phyloP scores from a whole-genome alignment of 1,284 basidiomycete genomes.

The Golubevia pallescens region DNA sequence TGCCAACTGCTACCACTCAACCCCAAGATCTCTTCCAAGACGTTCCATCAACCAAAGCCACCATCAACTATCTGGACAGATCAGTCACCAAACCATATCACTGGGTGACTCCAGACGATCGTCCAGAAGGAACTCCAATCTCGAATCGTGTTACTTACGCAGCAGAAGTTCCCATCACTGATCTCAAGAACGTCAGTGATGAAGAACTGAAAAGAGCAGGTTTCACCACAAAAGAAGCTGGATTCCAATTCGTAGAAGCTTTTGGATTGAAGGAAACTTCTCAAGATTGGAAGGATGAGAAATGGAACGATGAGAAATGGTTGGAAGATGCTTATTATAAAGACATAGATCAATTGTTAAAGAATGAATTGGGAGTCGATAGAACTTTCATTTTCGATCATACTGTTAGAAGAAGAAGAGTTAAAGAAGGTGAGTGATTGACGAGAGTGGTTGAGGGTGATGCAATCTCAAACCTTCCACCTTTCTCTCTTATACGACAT shows the following conservation, averaged over 20 bases:
- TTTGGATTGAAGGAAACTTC: conserved; percentile 22
- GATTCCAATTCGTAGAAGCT: conserved; percentile 39
- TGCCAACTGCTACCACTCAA: not conserved
- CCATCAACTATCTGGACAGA: conserved; percentile 39
- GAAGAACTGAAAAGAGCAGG: conserved; percentile 20
- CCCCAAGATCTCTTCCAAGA: not conserved
- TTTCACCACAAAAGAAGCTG: conserved; percentile 28
- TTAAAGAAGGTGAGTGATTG: conserved; percentile 12
- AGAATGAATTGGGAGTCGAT: conserved; percentile 32
- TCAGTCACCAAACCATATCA: conserved; percentile 29
- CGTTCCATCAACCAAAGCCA: conserved; percentile 13
- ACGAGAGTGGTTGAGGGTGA: not conserved
- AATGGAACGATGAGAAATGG: conserved; percentile 36
- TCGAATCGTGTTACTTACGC: conserved; percentile 30
- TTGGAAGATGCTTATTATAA: conserved; percentile 31
- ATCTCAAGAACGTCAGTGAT: conserved; percentile 21
- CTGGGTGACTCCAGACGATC: conserved; percentile 10
- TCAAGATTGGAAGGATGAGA: conserved; percentile 23
- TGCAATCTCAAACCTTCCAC: not conserved
- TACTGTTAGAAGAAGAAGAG: conserved; percentile 36
- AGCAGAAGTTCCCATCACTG: conserved; percentile 25
- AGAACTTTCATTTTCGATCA: conserved; percentile 47
- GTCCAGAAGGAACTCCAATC: conserved; percentile 19
- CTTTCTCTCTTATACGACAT: too few relatives aligned
- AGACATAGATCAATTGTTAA: conserved; percentile 37